Base-by-base conservation (phyloP, 306 rosid genomes). In the Fragaria nilgerrensis region DNA sequence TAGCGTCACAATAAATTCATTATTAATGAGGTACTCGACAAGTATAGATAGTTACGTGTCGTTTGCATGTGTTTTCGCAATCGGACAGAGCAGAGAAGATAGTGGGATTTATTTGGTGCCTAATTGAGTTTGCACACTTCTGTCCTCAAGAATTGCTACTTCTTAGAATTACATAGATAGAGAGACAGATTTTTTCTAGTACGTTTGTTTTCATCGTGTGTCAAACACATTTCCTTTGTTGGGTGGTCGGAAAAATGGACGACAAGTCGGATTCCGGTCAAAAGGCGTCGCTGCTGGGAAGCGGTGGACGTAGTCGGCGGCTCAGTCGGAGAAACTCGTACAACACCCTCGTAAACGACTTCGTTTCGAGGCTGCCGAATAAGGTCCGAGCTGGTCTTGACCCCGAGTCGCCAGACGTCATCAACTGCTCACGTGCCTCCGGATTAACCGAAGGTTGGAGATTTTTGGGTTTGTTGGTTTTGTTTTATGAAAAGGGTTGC, bases 261-360 rank as follows among this genome's bases (percentile, higher is more conserved):
- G 81, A 48, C 11, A 34, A 70, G 19, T 78, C 80, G 71, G 82
- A 59, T 61, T 66, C 55, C 52, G 65, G 29, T 39, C 75, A 50
- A 15, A 82, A 78, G 22, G 1, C 82, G n/a, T 66, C 85, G 78
- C 68, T 87, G 25, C 8, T 87, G 23, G 82, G 36, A 17, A 49
- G 5, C 71, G 81, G 43, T 1, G 61, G 73, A 9, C 77, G 81
- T n/a, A 68, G 53, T 25, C 71, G 83, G 37, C 78, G 72, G 20
- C 80, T 84, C 19, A 66, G 73, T 50, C 89, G 89, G 19, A 69
- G 65, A 34, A 63, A 82, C 87, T 87, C 91, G 11, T 84, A 81
- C 43, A 73, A 70, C 84, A 75, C 84, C 2, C 84, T 87, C 66
- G 59, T 84, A 72, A 75, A 53, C 20, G 89, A 85, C 75, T 87